phyloP scores from a whole-genome alignment of 345 rosid genomes.

The Erysimum cheiranthoides region DNA sequence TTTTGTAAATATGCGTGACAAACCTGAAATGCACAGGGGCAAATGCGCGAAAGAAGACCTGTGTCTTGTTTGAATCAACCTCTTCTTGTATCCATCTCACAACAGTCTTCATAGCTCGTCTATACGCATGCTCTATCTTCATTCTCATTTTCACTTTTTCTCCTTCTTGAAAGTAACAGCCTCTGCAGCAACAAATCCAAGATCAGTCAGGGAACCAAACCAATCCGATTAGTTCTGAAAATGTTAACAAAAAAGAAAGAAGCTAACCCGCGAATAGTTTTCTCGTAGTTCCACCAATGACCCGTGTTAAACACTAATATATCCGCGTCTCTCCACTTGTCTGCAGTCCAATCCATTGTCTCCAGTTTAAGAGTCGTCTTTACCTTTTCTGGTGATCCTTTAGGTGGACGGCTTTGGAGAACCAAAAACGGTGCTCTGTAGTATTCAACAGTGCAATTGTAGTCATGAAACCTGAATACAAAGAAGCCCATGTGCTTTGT shows the following conservation, averaged over 20 bases:
- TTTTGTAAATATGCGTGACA: not conserved
- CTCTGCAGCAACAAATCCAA: constrained; percentile 54
- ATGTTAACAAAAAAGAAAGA: constrained; percentile 17
- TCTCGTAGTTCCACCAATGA: constrained; percentile 97
- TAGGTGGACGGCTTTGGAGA: constrained; percentile 78
- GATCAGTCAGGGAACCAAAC: constrained; percentile 11
- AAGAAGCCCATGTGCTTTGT: constrained; percentile 91
- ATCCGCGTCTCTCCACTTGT: constrained; percentile 82
- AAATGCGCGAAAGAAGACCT: constrained; percentile 84
- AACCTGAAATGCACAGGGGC: constrained; percentile 99
- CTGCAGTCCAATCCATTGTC: constrained; percentile 78
- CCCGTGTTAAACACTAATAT: constrained; percentile 83
- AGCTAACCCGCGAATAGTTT: constrained; percentile 82
- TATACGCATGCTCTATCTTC: constrained; percentile 67
- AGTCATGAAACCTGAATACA: constrained; percentile 75
- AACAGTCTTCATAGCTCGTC: constrained; percentile 70
- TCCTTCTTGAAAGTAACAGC: constrained; percentile 92
- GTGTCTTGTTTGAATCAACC: constrained; percentile 72
- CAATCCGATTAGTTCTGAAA: not conserved
- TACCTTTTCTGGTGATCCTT: constrained; percentile 56
- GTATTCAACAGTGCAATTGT: constrained; percentile 89
- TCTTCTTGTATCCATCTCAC: constrained; percentile 68
- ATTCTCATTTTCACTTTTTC: constrained; percentile 60
- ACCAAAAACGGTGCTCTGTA: constrained; percentile 91
- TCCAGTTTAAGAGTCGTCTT: constrained; percentile 82